Percentiles rank a stretch among this genome's conserved stretches.
phyloP scores from a whole-genome alignment of 495 filamentous ascomycete genomes.

The Chaetomium cochliodes region DNA sequence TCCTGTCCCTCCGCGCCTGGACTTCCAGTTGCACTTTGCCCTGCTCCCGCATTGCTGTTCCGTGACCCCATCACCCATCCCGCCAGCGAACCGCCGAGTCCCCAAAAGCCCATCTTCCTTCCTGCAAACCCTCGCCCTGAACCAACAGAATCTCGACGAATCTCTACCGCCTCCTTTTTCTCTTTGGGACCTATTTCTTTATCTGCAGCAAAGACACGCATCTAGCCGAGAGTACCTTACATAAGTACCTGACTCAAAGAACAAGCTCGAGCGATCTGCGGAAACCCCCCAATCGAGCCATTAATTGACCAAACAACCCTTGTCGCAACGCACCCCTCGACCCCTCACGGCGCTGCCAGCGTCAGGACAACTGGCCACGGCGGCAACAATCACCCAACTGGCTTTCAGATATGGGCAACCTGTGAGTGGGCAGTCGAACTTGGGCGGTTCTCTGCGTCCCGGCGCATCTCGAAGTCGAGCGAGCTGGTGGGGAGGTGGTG shows the following conservation, averaged over 20 bases:
- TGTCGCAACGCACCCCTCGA: constrained; percentile 17
- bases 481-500: background rate
- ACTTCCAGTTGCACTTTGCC: too few relatives aligned
- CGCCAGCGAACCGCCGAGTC: background rate
- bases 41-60: constrained; percentile 3
- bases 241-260: background rate
- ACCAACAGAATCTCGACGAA: constrained; percentile 4
- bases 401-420: constrained; percentile 22
- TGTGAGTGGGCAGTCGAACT: constrained; percentile 18
- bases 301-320: constrained; percentile 4
- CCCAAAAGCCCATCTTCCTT: background rate
- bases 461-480: background rate
- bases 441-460: background rate
- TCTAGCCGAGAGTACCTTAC: background rate
- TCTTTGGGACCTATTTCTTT: background rate
- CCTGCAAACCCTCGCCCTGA: background rate
- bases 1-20: constrained; percentile 6
- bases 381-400: constrained; percentile 10
- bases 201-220: background rate
- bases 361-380: constrained; percentile 6
- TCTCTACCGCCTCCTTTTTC: background rate
- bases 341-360: constrained; percentile 3
- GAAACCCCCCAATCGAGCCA: constrained; percentile 15
- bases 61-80: background rate
- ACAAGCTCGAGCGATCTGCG: background rate